These are phyloP conservation scores for Sarcodon aspratus DNA, from an alignment of 768 basidiomycete species.

Conservation along the genomic window DNA sequence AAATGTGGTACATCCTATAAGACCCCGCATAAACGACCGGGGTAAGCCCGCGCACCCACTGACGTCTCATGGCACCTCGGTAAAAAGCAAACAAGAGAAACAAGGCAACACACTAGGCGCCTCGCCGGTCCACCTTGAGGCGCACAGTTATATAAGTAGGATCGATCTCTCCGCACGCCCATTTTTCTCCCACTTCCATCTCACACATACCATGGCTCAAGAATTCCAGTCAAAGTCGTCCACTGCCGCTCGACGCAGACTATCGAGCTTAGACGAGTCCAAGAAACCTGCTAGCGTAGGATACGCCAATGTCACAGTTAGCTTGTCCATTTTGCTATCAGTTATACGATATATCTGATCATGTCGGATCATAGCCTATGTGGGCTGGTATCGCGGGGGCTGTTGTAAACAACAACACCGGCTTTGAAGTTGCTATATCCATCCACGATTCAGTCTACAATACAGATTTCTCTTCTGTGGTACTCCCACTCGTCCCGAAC, in stretches of 20 bases:
- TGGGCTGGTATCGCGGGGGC: constrained; percentile 74
- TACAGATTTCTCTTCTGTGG: constrained; percentile 60
- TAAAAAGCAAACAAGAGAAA: no score
- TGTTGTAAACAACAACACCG: constrained; percentile 43
- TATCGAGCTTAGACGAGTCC: constrained; percentile 41
- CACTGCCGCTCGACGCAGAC: constrained; percentile 50
- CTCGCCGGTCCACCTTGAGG: no score
- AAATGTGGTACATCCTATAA: no score
- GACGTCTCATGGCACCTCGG: no score
- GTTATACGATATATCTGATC: constrained; percentile 10
- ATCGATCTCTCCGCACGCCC: background rate
- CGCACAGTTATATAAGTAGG: no score
- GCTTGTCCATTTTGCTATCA: constrained; percentile 14
- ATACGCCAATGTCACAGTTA: constrained; percentile 57
- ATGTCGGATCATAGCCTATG: constrained; percentile 51
- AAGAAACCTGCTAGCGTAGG: constrained; percentile 43
- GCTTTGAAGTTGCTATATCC: constrained; percentile 65
- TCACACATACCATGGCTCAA: constrained; percentile 20
- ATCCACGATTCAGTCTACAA: constrained; percentile 80
- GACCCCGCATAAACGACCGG: no score
- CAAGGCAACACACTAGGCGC: no score
- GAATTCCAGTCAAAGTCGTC: constrained; percentile 58
- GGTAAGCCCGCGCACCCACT: no score
- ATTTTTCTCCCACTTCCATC: constrained; percentile 10
- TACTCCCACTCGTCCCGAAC: constrained; percentile 38